Evolutionary conservation across 1,139 yeast species (phyloP), one percentile per base, ranked within the genome.

Genomic region (Meyerozyma carpophila): DNA sequence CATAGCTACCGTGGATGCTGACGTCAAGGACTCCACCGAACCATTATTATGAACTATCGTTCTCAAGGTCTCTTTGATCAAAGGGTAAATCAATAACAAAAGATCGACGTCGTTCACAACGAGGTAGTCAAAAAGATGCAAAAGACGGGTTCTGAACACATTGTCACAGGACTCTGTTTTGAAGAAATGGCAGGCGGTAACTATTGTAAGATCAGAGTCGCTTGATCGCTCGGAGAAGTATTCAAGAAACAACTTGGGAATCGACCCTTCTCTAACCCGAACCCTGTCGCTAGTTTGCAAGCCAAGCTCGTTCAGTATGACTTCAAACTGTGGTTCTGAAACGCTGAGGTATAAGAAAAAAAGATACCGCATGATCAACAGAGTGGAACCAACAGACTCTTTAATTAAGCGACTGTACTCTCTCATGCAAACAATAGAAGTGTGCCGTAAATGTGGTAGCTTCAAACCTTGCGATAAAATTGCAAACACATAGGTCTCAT

Each of bases 391-490:
- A 8, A 24, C 37, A 20, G 26, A 10, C 11, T 20, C 37, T 10
- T 18, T 32, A 61, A 40, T 70, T 68, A 74, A 61, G 40, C 67
- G 69, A 55, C 84, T 74, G 25, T 82, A 62, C 1, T 66, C 58
- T 47, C 72, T 76, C 54, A 87, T 58, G 21, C 81, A 72, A 2
- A 66, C 65, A 40, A 82, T 58, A 0, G 93, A 78, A 2, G 72
- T 65, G n/a, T 75, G 77, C 46, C 79, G 77, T 24, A 85, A 73
- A 44, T 77, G 79, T 3, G 91, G 79, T 10, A 79, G 65, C 41
- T 79, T 78, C 44, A 87, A 64, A 0, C 95, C 96, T 54, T 77
- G 81, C 2, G 80, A 66, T 27, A 82, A 63, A 11, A 77, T 59
- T 41, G 73, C 70, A 40, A 81, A 65, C 20, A 87, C 58, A 24